These are phyloP conservation scores for Mycena latifolia DNA, from an alignment of 768 basidiomycete genomes.

Conservation along the genomic window DNA sequence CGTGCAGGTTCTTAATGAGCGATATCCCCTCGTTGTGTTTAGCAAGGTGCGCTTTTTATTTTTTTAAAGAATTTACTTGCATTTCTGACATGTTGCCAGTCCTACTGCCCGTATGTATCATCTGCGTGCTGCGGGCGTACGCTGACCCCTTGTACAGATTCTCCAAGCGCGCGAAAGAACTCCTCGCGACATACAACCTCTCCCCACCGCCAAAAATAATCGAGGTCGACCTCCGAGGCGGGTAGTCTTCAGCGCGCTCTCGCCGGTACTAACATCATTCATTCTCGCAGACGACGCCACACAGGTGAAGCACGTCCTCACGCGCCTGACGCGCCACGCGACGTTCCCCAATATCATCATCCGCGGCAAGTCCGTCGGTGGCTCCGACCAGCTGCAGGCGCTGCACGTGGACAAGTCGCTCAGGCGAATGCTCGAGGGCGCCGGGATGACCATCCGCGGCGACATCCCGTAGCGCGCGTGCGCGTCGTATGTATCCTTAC, in stretches of 20 bases:
- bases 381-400: constrained; percentile 68
- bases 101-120: constrained; percentile 78
- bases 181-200: constrained; percentile 71
- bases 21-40: constrained; percentile 80
- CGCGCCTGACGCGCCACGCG: constrained; percentile 71
- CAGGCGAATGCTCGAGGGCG: constrained; percentile 58
- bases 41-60: constrained; percentile 72
- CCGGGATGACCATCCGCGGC: constrained; percentile 55
- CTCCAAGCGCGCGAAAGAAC: constrained; percentile 70
- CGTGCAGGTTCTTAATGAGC: constrained; percentile 54
- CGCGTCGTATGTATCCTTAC: constrained; percentile 30
- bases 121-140: background rate
- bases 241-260: constrained; percentile 28
- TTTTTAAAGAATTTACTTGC: background rate
- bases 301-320: constrained; percentile 74
- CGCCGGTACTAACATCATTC: background rate
- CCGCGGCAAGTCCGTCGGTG: constrained; percentile 72
- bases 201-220: constrained; percentile 75
- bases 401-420: constrained; percentile 65
- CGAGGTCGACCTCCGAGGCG: constrained; percentile 82
- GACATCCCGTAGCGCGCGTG: constrained; percentile 18
- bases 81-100: constrained; percentile 49
- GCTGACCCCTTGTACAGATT: constrained; percentile 52
- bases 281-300: constrained; percentile 64
- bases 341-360: constrained; percentile 86